Evolutionary conservation across 495 filamentous ascomycete genomes (phyloP).

Genomic region (Lasiosphaeria hispida): DNA sequence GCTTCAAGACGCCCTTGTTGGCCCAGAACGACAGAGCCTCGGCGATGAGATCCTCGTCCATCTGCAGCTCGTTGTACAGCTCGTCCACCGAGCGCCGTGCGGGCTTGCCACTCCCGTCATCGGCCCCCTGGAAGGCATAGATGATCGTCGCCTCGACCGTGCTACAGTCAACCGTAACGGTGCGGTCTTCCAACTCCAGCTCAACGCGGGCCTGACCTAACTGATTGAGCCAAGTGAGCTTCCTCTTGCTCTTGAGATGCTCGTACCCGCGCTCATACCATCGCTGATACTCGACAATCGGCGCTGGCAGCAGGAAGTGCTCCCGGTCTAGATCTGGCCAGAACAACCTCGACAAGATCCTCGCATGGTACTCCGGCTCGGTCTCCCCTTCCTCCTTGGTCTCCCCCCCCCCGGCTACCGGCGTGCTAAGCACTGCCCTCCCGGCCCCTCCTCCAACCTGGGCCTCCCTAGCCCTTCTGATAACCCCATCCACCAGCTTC

Average conservation of each 20-base stretch:
- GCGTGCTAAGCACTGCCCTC: conserved; percentile 6
- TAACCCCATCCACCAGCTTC: conserved; percentile 61
- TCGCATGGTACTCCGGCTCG: conserved; percentile 57
- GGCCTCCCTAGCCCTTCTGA: conserved; percentile 33
- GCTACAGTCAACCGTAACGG: conserved; percentile 65
- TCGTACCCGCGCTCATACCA: conserved; percentile 77
- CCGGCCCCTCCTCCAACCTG: conserved; percentile 6
- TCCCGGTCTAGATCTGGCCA: conserved; percentile 85
- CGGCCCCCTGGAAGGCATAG: conserved; percentile 65
- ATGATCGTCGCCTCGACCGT: conserved; percentile 91
- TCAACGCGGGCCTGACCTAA: conserved; percentile 78
- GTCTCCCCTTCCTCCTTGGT: conserved; percentile 18
- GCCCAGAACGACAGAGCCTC: conserved; percentile 85
- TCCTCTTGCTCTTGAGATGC: conserved; percentile 71
- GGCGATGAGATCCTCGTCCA: conserved; percentile 72
- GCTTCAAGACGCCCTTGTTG: conserved; percentile 70
- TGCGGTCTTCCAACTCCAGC: conserved; percentile 79
- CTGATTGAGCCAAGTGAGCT: conserved; percentile 82
- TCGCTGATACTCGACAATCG: conserved; percentile 61
- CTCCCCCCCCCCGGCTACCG: conserved; percentile 19
- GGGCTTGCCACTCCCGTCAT: conserved; percentile 20
- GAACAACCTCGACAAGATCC: conserved; percentile 89
- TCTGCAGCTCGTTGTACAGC: conserved; percentile 64
- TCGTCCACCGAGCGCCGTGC: conserved; percentile 56
- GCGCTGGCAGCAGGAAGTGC: conserved; percentile 65